These are phyloP conservation scores for Xylaria venustula DNA, from an alignment of 495 filamentous ascomycete genomes.

Conservation along the genomic window DNA sequence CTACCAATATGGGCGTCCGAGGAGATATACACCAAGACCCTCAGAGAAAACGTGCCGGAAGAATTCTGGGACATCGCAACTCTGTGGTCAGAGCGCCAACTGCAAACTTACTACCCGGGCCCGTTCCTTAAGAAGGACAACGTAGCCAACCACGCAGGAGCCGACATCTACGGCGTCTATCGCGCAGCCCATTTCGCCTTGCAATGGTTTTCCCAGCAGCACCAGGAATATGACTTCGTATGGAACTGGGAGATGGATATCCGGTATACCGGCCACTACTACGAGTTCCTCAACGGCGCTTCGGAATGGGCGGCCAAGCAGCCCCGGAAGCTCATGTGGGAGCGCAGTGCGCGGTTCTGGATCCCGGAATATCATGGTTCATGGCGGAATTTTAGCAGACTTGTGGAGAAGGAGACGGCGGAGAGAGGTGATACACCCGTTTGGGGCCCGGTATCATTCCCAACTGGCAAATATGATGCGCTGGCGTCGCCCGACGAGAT, in stretches of 20 bases:
- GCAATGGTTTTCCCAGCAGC: constrained; percentile 57
- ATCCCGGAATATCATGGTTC: constrained; percentile 45
- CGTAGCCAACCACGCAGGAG: constrained; percentile 44
- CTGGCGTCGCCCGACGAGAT: constrained; percentile 35
- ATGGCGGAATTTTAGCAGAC: constrained; percentile 43
- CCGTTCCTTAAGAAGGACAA: constrained; percentile 39
- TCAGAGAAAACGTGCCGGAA: constrained; percentile 50
- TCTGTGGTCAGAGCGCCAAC: constrained; percentile 51
- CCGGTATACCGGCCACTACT: constrained; percentile 56
- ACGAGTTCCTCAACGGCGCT: constrained; percentile 49
- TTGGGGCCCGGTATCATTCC: constrained; percentile 27
- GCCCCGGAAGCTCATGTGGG: constrained; percentile 53
- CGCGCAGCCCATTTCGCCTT: constrained; percentile 40
- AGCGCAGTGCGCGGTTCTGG: constrained; percentile 46
- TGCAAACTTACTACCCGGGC: constrained; percentile 40
- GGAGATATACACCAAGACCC: constrained; percentile 47
- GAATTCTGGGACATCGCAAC: constrained; percentile 57
- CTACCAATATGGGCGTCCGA: constrained; percentile 52
- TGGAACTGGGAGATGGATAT: constrained; percentile 66
- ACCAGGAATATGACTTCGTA: constrained; percentile 59
- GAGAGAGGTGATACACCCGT: constrained; percentile 20
- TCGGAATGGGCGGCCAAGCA: constrained; percentile 51
- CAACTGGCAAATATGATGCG: constrained; percentile 11
- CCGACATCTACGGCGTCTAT: constrained; percentile 37
- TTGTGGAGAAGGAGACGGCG: constrained; percentile 34